Evolutionary conservation across 2,329 filamentous ascomycete species (phyloP), one percentile per base, ranked within the genome.

Genomic region (Fusarium burgessii): DNA sequence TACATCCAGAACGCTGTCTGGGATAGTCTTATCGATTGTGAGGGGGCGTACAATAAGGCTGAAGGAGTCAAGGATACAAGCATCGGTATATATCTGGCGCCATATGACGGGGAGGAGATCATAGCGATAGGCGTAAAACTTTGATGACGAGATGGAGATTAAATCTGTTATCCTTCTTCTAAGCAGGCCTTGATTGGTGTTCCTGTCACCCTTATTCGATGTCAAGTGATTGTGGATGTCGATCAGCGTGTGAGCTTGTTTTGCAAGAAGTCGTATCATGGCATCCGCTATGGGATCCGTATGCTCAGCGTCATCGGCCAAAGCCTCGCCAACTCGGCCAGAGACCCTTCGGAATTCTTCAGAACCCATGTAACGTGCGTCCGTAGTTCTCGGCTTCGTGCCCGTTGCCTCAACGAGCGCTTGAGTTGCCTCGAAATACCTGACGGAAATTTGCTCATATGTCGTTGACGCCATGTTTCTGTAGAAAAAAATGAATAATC

Each of bases 51-150:
- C 73, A 23, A 80, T 60, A 13, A 81, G 71, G 23, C 80, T 68
- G 57, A 84, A 82, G 25, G 90, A 91, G 71, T 88, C 88, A 75
- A 92, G 84, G 14, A 95, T 85, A 59, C 88, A 88, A 3, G 91
- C 89, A 59, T 94, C 91, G 2, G 91, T 90, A 77, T 93, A 94
- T 8, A 95, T 80, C 69, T 89, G 84, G 27, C 90, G 84, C 93
- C 93, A 96, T 75, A 87, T 89, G 12, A 79, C 76, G 1, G 91
- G 91, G 9, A 95, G 87, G 35, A 90, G 84, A 67, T 87, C 87
- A 77, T 89, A 94, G 3, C 89, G 86, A 67, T 89, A 93, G 7
- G 90, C 86, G 74, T 95, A 92, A 67, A 95, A 88, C 70, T 90
- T 91, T 43, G 87, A 83, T 59, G 90, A 89, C 0, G 91, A 88